These are phyloP conservation scores for Collybia nuda DNA, from an alignment of 768 basidiomycete genomes.

Conservation along the genomic window DNA sequence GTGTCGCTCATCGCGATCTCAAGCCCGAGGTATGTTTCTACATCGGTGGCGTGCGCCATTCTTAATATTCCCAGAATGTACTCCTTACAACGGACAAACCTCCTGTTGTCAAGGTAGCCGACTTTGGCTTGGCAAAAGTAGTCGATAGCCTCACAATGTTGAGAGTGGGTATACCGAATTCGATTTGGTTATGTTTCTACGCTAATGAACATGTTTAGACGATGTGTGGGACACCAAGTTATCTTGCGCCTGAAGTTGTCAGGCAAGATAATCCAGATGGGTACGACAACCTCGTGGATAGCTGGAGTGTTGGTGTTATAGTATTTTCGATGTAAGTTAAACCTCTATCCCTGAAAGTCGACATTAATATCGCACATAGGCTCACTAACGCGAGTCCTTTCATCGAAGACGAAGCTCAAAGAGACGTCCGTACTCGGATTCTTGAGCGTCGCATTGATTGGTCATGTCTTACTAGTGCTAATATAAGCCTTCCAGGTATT, in stretches of 20 bases:
- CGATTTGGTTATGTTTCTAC: neutral
- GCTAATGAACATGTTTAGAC: conserved; percentile 44
- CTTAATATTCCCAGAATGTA: conserved; percentile 56
- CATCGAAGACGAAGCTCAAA: conserved; percentile 65
- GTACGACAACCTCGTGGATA: conserved; percentile 89
- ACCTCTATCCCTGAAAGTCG: neutral
- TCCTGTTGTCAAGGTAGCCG: conserved; percentile 84
- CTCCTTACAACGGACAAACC: conserved; percentile 73
- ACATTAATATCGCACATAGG: conserved; percentile 38
- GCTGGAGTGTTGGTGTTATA: conserved; percentile 96
- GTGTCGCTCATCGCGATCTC: conserved; percentile 90
- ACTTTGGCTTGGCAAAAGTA: conserved; percentile 96
- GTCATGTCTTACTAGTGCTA: conserved; percentile 37
- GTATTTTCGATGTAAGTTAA: conserved; percentile 77
- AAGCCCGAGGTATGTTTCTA: conserved; percentile 71
- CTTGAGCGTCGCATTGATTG: conserved; percentile 62
- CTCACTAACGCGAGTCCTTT: conserved; percentile 79
- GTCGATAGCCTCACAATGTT: conserved; percentile 78
- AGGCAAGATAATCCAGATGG: conserved; percentile 61
- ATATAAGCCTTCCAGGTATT: conserved; percentile 50
- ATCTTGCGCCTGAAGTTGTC: conserved; percentile 93
- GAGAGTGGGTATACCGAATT: conserved; percentile 44
- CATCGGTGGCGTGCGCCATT: conserved; percentile 2
- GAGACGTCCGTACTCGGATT: conserved; percentile 64
- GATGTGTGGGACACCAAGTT: conserved; percentile 95